Evolutionary conservation across 169 alveolate species (phyloP), one percentile per base, ranked within the genome.

Genomic region (Cryptosporidium viatorum): DNA sequence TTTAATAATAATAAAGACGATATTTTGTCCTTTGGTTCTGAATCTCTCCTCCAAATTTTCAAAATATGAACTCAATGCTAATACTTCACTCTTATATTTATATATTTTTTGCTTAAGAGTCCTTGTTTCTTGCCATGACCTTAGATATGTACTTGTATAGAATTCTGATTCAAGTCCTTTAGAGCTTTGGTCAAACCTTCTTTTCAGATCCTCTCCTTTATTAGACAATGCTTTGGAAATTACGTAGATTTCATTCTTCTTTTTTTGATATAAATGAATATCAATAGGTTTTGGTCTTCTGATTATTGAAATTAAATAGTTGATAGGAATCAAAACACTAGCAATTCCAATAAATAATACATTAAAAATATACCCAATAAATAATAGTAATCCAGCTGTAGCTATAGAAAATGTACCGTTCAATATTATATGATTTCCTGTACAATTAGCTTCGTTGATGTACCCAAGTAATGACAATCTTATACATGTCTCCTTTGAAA

Each of bases 281-380:
- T 39, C 50, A 18, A 80, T 23, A 4, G 60, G 58, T 50, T 62
- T 80, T 41, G 75, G 80, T 48, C 75, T 80, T 4, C 39, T 80
- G 2, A 48, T 39, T 3, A 80, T 37, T 18, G 65, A 41, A 41
- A 26, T 37, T 29, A 80, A 21, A 8, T 58, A 62, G 14, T 45
- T 29, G 9, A 65, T 21, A 12, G 89, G 89, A 62, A 65, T 62
- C 21, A 80, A 29, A 29, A 80, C 48, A 10, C 73, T 45, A 16
- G 80, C 89, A 29, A 62, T n/a, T 14, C 89, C 89, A 16, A 80
- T 26, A 62, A 80, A 80, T 41, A 80, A 6, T 21, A 80, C 33
- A 80, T 80, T 80, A 65, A 48, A 62, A 41, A 62, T 21, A 80
- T 62, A 80, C 2, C 89, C 89, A 62, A 80, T 14, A 80, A 80